Evolutionary conservation across 495 filamentous ascomycete genomes (phyloP).

Genomic region (Penicillium parvum): DNA sequence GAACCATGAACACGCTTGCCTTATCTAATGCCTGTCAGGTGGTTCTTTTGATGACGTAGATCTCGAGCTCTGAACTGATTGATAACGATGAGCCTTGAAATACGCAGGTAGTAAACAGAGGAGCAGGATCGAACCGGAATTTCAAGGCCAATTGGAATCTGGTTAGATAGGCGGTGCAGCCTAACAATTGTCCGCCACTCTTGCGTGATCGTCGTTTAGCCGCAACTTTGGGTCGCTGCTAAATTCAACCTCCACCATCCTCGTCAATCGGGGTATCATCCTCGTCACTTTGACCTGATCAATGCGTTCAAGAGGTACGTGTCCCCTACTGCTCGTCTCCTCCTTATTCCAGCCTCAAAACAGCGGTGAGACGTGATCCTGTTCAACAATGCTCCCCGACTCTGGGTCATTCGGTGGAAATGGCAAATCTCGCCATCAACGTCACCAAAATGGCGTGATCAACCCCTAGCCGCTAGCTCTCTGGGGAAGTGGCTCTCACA

Average conservation of each 20-base stretch:
- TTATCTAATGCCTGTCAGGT: no score
- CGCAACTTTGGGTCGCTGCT: conserved; percentile 7
- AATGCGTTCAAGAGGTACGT: no score
- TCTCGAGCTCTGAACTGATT: background rate
- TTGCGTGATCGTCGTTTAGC: conserved; percentile 35
- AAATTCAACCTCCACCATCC: conserved; percentile 21
- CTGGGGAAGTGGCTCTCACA: background rate
- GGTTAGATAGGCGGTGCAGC: background rate
- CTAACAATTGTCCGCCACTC: conserved; percentile 21
- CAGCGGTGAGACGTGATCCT: conserved; percentile 11
- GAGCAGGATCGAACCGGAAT: background rate
- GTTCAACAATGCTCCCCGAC: background rate
- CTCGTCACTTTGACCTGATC: no score
- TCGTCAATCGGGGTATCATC: no score
- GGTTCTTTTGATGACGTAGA: conserved; percentile 1
- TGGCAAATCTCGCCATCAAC: conserved; percentile 25
- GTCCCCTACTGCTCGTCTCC: background rate
- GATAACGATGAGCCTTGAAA: conserved; percentile 1
- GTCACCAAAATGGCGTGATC: conserved; percentile 28
- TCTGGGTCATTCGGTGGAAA: conserved; percentile 8
- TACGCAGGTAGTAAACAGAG: no score
- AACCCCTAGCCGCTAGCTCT: conserved; percentile 4
- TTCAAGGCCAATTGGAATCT: background rate
- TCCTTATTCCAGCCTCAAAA: background rate
- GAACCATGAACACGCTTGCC: no score